Conservation (phyloP, 768 basidiomycete genomes). For the Strobilomyces confusus region DNA sequence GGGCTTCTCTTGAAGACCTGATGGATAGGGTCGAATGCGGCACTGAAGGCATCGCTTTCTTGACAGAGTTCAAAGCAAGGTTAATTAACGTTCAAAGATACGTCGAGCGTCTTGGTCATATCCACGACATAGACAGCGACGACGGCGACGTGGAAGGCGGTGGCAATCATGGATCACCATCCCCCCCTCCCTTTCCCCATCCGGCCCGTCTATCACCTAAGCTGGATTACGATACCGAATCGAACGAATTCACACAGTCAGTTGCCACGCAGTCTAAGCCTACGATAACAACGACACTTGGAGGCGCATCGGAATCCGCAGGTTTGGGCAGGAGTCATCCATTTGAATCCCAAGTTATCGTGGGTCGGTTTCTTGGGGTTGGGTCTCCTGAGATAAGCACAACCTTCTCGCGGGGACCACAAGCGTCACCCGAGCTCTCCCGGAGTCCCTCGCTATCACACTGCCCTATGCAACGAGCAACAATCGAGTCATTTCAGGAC, state of each 20-base stretch:
- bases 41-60: constrained; percentile 9
- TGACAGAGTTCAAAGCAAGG: constrained; percentile 22
- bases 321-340: constrained; percentile 1
- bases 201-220: constrained; percentile 5
- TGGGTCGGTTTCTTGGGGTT: not conserved
- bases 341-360: not conserved
- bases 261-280: constrained; percentile 5
- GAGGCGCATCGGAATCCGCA: constrained; percentile 1
- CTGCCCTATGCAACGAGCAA: not conserved
- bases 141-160: constrained; percentile 17
- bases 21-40: constrained; percentile 10
- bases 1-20: constrained; percentile 14
- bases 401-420: constrained; percentile 11
- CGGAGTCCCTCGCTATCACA: constrained; percentile 1
- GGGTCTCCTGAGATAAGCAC: constrained; percentile 14
- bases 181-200: constrained; percentile 21
- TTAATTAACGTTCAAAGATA: constrained; percentile 25
- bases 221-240: constrained; percentile 19
- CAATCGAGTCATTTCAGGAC: constrained; percentile 11
- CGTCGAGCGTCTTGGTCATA: constrained; percentile 16
- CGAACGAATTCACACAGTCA: constrained; percentile 13
- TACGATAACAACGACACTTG: not conserved
- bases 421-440: constrained; percentile 1
- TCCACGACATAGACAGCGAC: constrained; percentile 12
- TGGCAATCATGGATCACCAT: constrained; percentile 23